Evolutionary conservation across 1,139 yeast species (phyloP), one percentile per base, ranked within the genome.

Genomic region (Blastobotrys elegans): DNA sequence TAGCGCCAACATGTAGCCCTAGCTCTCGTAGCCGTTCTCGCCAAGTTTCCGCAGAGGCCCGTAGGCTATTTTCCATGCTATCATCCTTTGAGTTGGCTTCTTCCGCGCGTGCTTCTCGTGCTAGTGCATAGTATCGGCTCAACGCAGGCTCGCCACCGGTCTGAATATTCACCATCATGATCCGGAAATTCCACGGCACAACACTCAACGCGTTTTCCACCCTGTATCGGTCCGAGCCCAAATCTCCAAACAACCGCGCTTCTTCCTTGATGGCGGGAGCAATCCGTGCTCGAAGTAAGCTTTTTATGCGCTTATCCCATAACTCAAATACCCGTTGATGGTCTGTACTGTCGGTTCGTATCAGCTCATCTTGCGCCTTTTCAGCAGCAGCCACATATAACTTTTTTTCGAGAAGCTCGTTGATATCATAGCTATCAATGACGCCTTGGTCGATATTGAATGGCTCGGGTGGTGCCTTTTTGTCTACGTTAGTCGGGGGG

Each of bases 1-100:
- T 59, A 4, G 69, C 60, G 2, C 63, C 62, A 2, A 64, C 62
- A 44, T 57, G 59, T 11, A 64, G 47, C 8, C 69, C 68, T 38
- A 65, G 52, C 14, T 58, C 56, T 16, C 63, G 54, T 27, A 65
- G 51, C 7, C 68, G 54, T 8, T 42, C 40, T 13, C 50, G 44
- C 69, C 68, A 65, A 11, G 35, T 54, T 17, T 48, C 43, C 8
- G 43, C 26, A 3, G 41, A 10, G n/a, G 34, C 40, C 13, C 44
- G 34, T 3, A 41, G 43, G 35, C 46, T 21, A 11, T 27, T 31
- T 3, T 46, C 32, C 14, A 20, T 22, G 4, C 39, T 29, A 7
- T 20, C 11, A 18, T 32, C 14, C 14, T 35, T 26, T 11, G 48
- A 36, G 18, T 48, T 34, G 20, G 35, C 35, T 29, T 41, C 50